These are phyloP conservation scores for Pyrenophora tritici-repentis DNA, from an alignment of 2,329 filamentous ascomycete genomes.

Conservation along the genomic window DNA sequence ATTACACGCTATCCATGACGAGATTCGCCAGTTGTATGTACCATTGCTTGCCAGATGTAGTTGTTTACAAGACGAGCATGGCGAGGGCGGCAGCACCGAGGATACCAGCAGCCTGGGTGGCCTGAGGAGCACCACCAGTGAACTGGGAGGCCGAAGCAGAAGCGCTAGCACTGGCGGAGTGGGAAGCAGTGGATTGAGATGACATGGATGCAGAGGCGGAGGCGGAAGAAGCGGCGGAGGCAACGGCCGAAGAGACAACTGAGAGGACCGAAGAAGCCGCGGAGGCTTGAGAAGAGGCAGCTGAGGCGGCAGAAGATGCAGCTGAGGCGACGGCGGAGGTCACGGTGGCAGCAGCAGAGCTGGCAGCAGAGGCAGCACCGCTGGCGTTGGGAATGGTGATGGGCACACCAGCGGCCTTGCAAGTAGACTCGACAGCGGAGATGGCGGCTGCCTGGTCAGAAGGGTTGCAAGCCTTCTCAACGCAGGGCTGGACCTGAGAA, in stretches of 20 bases:
- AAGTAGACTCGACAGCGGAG: conserved; percentile 39
- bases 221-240: conserved; percentile 15
- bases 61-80: conserved; percentile 43
- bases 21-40: not conserved
- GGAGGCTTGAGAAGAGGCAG: conserved; percentile 15
- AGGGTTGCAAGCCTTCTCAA: conserved; percentile 49
- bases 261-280: conserved; percentile 15
- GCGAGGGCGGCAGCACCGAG: conserved; percentile 44
- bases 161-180: conserved; percentile 7
- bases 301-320: conserved; percentile 11
- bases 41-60: not conserved
- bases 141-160: conserved; percentile 29
- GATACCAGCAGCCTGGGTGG: conserved; percentile 41
- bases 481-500: conserved; percentile 52
- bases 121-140: conserved; percentile 42
- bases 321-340: conserved; percentile 9
- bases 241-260: conserved; percentile 14
- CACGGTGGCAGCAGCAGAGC: conserved; percentile 10
- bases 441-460: conserved; percentile 45
- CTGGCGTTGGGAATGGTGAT: conserved; percentile 32
- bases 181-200: conserved; percentile 3
- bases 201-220: conserved; percentile 8
- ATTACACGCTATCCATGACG: not conserved
- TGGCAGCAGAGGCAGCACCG: conserved; percentile 11
- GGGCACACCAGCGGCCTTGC: conserved; percentile 37